Conservation (phyloP, 805 yeast genomes). For the Yamadazyma tumulicola region DNA sequence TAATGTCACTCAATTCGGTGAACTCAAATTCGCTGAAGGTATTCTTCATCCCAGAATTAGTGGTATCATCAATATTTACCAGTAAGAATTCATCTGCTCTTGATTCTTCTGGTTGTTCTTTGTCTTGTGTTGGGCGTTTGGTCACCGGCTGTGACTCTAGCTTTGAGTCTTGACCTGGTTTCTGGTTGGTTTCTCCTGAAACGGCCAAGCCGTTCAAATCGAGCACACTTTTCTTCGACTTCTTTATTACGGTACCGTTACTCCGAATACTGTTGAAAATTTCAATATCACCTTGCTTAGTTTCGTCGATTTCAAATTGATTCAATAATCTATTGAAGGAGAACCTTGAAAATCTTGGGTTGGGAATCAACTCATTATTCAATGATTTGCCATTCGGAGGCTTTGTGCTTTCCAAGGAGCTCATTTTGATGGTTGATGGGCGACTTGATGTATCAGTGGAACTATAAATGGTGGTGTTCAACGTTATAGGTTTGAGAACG, state of each 20-base stretch:
- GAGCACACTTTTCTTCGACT: constrained; percentile 16
- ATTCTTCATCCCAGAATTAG: constrained; percentile 10
- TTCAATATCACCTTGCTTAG: constrained; percentile 4
- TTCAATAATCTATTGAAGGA: constrained; percentile 37
- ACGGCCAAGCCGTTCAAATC: constrained; percentile 31
- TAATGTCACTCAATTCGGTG: constrained; percentile 17
- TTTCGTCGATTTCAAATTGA: constrained; percentile 10
- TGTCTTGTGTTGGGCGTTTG: neutral
- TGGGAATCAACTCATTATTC: constrained; percentile 27
- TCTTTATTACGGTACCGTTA: constrained; percentile 14
- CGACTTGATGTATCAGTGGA: neutral
- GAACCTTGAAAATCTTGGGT: constrained; percentile 40
- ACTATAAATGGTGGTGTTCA: neutral
- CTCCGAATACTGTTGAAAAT: constrained; percentile 3
- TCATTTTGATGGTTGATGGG: neutral
- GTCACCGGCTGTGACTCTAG: constrained; percentile 1
- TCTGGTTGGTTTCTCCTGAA: neutral
- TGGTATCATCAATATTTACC: constrained; percentile 3
- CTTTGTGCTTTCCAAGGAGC: neutral
- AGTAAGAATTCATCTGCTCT: constrained; percentile 2
- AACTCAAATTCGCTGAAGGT: constrained; percentile 9
- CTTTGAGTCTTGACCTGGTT: neutral
- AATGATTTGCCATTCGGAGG: neutral
- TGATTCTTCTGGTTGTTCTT: constrained; percentile 11
- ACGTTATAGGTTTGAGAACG: constrained; percentile 5